Evolutionary conservation across 495 filamentous ascomycete genomes (phyloP).

Genomic region (Aeminium ludgeri): DNA sequence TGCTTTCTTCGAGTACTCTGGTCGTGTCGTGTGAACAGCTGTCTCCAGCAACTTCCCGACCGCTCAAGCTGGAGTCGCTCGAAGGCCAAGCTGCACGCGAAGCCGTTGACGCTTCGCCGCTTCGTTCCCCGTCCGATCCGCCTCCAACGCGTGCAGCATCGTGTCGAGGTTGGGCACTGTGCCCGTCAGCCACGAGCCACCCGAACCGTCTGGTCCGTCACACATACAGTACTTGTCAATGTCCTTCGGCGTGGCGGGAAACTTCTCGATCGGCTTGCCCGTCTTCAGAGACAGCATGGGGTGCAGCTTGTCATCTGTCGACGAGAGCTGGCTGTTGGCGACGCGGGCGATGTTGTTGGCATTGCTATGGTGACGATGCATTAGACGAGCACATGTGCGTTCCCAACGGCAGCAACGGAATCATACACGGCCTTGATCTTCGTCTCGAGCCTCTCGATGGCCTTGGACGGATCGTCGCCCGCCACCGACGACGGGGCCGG

Average conservation of each 20-base stretch:
- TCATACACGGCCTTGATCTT: conserved; percentile 12
- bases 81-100: conserved; percentile 15
- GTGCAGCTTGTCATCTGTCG: conserved; percentile 14
- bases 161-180: conserved; percentile 9
- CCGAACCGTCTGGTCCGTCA: neutral
- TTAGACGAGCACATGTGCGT: neutral
- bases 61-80: conserved; percentile 14
- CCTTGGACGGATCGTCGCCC: conserved; percentile 3
- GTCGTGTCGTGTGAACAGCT: too few relatives aligned
- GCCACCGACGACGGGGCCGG: neutral
- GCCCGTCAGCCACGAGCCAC: neutral
- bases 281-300: conserved; percentile 13
- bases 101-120: conserved; percentile 12
- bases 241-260: conserved; percentile 12
- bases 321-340: conserved; percentile 13
- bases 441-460: conserved; percentile 14
- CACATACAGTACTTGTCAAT: conserved; percentile 6
- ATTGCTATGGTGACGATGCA: conserved; percentile 3
- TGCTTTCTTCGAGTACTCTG: too few relatives aligned
- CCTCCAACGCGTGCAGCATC: conserved; percentile 13
- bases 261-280: conserved; percentile 15
- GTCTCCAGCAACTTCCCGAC: too few relatives aligned
- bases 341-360: conserved; percentile 19
- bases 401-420: neutral
- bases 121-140: conserved; percentile 12